Evolutionary conservation across 345 rosid genomes (phyloP).

Genomic region (Cardiospermum halicacabum): DNA sequence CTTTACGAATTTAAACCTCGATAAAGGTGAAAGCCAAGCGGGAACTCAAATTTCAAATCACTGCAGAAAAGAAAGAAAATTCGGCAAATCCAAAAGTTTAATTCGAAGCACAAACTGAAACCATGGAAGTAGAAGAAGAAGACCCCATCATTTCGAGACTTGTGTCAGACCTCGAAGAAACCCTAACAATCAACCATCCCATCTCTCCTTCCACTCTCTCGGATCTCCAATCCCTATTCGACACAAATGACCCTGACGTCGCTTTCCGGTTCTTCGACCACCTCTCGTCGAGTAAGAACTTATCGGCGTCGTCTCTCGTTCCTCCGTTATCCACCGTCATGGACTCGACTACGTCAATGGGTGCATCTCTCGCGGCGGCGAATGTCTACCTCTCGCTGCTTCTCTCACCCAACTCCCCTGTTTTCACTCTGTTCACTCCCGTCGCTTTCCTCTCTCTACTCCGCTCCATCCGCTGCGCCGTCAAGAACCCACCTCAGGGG

Average conservation of each 20-base stretch:
- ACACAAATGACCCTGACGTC: slow-evolving; percentile 40
- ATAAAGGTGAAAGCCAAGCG: no score
- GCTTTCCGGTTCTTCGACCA: slow-evolving; percentile 41
- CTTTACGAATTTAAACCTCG: no score
- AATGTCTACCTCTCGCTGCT: slow-evolving; percentile 56
- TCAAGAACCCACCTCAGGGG: slow-evolving; percentile 32
- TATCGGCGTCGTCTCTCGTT: slow-evolving; percentile 44
- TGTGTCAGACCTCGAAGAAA: slow-evolving; percentile 29
- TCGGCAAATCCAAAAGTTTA: not conserved
- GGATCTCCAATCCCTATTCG: slow-evolving; percentile 50
- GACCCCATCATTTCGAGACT: slow-evolving; percentile 20
- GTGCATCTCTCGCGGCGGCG: slow-evolving; percentile 50
- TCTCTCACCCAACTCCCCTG: slow-evolving; percentile 62
- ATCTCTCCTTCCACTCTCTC: slow-evolving; percentile 38
- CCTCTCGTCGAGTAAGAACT: slow-evolving; percentile 35
- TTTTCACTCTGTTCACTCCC: slow-evolving; percentile 75
- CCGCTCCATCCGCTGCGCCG: slow-evolving; percentile 60
- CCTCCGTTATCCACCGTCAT: slow-evolving; percentile 51
- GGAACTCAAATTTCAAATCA: slow-evolving; percentile 13
- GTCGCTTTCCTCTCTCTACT: slow-evolving; percentile 66
- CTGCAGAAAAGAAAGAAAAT: not conserved
- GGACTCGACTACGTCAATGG: slow-evolving; percentile 43
- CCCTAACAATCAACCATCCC: slow-evolving; percentile 13
- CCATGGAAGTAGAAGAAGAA: slow-evolving; percentile 14
- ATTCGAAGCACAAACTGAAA: not conserved